Evolutionary conservation across 768 basidiomycete genomes (phyloP), one percentile per base, ranked within the genome.

Genomic region (Lactarius psammicola): DNA sequence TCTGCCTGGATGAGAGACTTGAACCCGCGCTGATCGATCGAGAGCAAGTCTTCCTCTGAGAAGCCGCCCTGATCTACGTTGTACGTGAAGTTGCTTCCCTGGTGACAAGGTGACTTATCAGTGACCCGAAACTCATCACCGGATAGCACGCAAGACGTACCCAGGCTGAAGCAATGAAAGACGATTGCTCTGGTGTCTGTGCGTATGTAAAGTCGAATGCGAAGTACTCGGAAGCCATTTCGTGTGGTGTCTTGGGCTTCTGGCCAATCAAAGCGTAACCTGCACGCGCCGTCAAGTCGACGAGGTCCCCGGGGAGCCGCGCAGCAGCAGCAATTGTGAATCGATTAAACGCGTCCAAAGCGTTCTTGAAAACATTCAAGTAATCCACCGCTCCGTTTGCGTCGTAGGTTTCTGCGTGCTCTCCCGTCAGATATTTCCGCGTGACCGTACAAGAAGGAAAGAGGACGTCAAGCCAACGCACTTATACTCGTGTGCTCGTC

Each of bases 21-120:
- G 78, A 85, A 87, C 0, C 87, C 87, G n/a, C 85, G 80, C 62
- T 81, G 84, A 67, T 89, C 87, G 46, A 86, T 78, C 9, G 53
- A 28, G 36, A 23, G 64, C 58, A 53, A 40, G 31, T 87, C 84
- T 15, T 75, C 76, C 15, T 78, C 79, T 0, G 86, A 84, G 69
- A 85, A 89, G 0, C 85, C 87, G 36, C 85, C 85, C 63, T 10
- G 51, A 46, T 30, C 56, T 46, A 30, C n/a, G 36, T 49, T 33
- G 44, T 33, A 80, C 11, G 88, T 88, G 67, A 82, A 85, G 70
- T 88, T 88, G 70, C 87, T 84, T 55, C 80, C 82, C 85, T 86
- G 18, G 44, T 0, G 23, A 46, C 1, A n/a, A 6, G 17, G 13
- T 56, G 0, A 7, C 44, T n/a, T 31, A 42, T 49, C 28, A 58